phyloP scores from a whole-genome alignment of 2,329 filamentous ascomycete genomes.

The Botrytis galanthina region DNA sequence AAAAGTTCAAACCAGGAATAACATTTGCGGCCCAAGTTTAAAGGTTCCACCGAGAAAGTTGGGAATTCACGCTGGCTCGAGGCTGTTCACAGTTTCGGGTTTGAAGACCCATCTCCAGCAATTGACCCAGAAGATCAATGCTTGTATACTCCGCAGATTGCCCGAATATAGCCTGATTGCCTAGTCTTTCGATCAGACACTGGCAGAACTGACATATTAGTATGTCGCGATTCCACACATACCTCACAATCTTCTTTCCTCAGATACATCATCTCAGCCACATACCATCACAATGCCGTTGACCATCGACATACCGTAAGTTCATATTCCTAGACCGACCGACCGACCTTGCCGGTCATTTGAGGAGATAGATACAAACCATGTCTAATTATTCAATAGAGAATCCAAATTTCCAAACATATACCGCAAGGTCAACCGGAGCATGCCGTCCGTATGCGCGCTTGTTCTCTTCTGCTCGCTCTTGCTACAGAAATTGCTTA shows the following conservation, averaged over 20 bases:
- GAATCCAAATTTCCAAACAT: not conserved
- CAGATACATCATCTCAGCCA: not conserved
- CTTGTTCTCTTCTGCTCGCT: not conserved
- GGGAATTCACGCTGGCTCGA: not conserved
- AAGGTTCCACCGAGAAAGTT: not conserved
- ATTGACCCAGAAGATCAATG: not conserved
- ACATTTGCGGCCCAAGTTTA: not conserved
- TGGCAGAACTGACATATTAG: not conserved
- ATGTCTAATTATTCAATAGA: not conserved
- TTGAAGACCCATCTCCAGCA: not conserved
- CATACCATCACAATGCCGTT: not conserved
- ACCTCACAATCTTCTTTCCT: not conserved
- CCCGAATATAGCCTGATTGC: not conserved
- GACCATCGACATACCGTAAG: not conserved
- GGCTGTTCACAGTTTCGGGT: not conserved
- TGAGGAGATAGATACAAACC: not conserved
- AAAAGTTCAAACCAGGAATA: not conserved
- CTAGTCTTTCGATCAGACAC: not conserved
- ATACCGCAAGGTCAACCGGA: not conserved
- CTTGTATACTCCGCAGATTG: not conserved
- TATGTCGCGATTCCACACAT: not conserved
- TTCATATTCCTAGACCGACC: not conserved
- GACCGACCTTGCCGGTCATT: not conserved
- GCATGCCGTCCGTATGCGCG: not conserved
- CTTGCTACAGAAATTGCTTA: not conserved